phyloP scores from a whole-genome alignment of 108 stramenopile species.

The Cyclotella sp. region DNA sequence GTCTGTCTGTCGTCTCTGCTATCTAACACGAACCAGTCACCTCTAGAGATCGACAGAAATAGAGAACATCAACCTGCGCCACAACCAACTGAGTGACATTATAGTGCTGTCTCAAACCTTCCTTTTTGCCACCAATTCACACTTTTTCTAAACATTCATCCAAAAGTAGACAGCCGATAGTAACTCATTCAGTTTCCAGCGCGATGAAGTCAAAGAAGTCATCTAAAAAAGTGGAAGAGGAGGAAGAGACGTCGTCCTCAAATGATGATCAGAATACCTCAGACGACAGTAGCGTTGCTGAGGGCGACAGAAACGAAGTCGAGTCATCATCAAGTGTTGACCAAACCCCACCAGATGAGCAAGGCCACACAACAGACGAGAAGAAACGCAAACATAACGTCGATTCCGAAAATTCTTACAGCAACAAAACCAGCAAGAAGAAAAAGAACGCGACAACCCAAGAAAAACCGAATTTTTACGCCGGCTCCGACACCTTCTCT shows the following conservation, averaged over 20 bases:
- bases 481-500: constrained; percentile 70
- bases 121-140: background rate
- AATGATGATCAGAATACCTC: constrained; percentile 5
- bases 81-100: too few relatives aligned
- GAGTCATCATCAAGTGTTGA: background rate
- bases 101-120: too few relatives aligned
- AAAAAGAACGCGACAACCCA: background rate
- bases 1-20: too few relatives aligned
- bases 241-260: background rate
- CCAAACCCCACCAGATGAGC: too few relatives aligned
- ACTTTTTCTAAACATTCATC: background rate
- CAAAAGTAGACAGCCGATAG: too few relatives aligned
- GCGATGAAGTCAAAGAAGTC: background rate
- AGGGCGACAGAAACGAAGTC: background rate
- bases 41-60: too few relatives aligned
- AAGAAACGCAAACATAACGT: constrained; percentile 11
- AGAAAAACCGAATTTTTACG: constrained; percentile 55
- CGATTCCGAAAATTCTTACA: too few relatives aligned
- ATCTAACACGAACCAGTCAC: too few relatives aligned
- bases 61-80: too few relatives aligned
- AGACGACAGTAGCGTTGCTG: background rate
- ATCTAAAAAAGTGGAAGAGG: constrained; percentile 1
- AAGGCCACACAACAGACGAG: background rate
- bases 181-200: background rate
- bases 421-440: background rate